Base-by-base conservation (phyloP, 768 basidiomycete species). In the Amanita pallidorosea region DNA sequence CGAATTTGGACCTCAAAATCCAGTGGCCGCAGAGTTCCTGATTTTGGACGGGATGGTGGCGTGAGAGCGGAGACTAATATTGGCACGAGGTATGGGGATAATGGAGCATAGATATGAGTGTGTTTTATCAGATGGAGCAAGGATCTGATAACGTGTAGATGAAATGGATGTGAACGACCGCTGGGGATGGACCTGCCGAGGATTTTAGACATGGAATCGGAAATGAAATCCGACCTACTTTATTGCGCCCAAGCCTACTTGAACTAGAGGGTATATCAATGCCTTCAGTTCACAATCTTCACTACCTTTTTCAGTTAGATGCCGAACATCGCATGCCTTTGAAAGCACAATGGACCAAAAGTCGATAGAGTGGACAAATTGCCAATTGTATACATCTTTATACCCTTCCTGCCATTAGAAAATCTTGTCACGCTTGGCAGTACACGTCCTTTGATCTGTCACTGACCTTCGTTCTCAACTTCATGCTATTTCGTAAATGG, bases 341-440 rank as follows among this genome's bases (percentile, higher is more conserved):
- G 83, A 85, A 8, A 99, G 75, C 8, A 97, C 91, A 37, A 89
- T 74, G 36, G 80, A 77, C 96, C 96, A 99, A 60, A 98, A 98
- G 70, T 99, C 96, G 56, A 99, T 71, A 53, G 83, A 89, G 64
- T 99, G 96, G 2, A 85, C 87, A 57, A 85, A 97, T 68, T 97
- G 96, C 96, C 96, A 99, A 68, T 97, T 99, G 68, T 99, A 96
- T 18, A 99, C 95, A 58, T 87, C 84, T 64, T 85, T 85, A 69
- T 87, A 94, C 7, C 90, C 83, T 57, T 98, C 93, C 85, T 91
- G 64, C 18, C 13, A 25, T 13, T 29, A 4, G 17, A 34, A 17
- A 38, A 6, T 23, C 6, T 13, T 5, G 13, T 7, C 7, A 15
- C n/a, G 20, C 35, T 20, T 8, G 7, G 20, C 13, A 18, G n/a